These are phyloP conservation scores for Paracoccidioides brasiliensis DNA, from an alignment of 2,329 filamentous ascomycete species.

Conservation along the genomic window DNA sequence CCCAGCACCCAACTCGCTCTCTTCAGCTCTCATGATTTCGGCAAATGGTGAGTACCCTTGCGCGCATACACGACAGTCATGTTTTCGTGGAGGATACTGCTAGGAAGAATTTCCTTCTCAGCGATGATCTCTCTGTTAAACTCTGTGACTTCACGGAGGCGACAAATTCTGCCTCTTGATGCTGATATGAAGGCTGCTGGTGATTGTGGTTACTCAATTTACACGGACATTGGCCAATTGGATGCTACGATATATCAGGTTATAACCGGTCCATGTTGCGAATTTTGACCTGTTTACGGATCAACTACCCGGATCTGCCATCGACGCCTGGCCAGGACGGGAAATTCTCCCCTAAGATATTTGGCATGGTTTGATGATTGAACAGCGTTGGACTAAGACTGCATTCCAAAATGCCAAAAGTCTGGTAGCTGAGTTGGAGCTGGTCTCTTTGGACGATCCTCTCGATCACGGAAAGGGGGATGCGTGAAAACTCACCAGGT, in stretches of 20 bases:
- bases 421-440: conserved; percentile 1
- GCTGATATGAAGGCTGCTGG: conserved; percentile 1
- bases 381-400: conserved; percentile 2
- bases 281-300: conserved; percentile 5
- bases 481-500: too few species aligned
- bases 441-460: not conserved
- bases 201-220: conserved; percentile 7
- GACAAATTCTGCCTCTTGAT: not conserved
- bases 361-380: conserved; percentile 2
- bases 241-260: conserved; percentile 6
- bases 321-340: not conserved
- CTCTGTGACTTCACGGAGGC: conserved; percentile 20
- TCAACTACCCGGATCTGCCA: not conserved
- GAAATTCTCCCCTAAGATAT: not conserved
- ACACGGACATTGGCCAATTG: conserved; percentile 5
- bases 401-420: not conserved
- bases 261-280: conserved; percentile 1
- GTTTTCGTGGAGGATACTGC: conserved; percentile 11
- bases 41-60: conserved; percentile 8
- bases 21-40: conserved; percentile 10
- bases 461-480: too few species aligned
- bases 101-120: conserved; percentile 10
- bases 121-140: conserved; percentile 16
- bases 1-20: not conserved
- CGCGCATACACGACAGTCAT: conserved; percentile 8